phyloP scores from a whole-genome alignment of 2,329 filamentous ascomycete species.

The Mollisia scopiformis region DNA sequence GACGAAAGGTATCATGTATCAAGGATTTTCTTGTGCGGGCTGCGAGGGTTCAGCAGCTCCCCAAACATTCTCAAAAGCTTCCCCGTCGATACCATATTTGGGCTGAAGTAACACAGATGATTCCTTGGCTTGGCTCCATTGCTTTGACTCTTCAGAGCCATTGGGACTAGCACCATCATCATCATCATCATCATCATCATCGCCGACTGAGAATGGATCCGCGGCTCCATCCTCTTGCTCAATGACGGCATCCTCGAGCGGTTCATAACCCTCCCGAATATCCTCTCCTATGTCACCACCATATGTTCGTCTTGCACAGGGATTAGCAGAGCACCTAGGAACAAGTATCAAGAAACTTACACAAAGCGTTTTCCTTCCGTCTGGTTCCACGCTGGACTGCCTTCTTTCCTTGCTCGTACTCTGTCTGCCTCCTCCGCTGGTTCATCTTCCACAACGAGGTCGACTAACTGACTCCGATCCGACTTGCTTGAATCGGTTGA shows the following conservation, averaged over 20 bases:
- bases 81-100: slow-evolving; percentile 39
- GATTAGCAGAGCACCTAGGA: background rate
- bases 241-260: slow-evolving; percentile 45
- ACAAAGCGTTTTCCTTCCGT: slow-evolving; percentile 57
- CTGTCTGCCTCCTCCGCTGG: slow-evolving; percentile 64
- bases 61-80: slow-evolving; percentile 41
- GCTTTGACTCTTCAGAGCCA: slow-evolving; percentile 44
- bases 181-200: slow-evolving; percentile 34
- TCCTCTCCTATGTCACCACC: slow-evolving; percentile 50
- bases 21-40: slow-evolving; percentile 35
- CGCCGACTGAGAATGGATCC: slow-evolving; percentile 28
- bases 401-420: slow-evolving; percentile 63
- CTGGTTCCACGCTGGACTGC: slow-evolving; percentile 62
- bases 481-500: slow-evolving; percentile 56
- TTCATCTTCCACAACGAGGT: slow-evolving; percentile 67
- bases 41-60: slow-evolving; percentile 29
- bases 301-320: slow-evolving; percentile 42
- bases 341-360: slow-evolving; percentile 37
- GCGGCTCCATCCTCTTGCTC: slow-evolving; percentile 45
- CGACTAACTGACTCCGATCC: slow-evolving; percentile 64
- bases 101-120: slow-evolving; percentile 32
- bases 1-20: slow-evolving; percentile 23
- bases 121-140: slow-evolving; percentile 43
- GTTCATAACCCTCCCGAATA: slow-evolving; percentile 58
- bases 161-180: slow-evolving; percentile 34